A percentile compares a stretch with the other conserved stretches of the same genome.
These are phyloP conservation scores for Ilex aquifolium DNA, from an alignment of 257 asterid species.

Conservation along the genomic window DNA sequence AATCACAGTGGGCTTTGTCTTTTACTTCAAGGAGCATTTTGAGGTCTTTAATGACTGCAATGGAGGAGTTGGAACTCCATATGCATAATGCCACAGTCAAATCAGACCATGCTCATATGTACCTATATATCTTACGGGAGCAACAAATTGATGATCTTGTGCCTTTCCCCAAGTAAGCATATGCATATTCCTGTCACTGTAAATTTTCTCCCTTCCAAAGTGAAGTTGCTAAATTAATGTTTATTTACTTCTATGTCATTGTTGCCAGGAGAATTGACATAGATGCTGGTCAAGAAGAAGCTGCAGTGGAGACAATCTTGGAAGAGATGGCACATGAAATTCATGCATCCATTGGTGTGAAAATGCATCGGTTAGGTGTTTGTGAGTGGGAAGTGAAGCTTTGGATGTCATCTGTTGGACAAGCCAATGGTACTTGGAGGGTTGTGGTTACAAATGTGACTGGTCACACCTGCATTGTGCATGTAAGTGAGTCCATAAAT, in stretches of 20 bases:
- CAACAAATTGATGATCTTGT: slow-evolving; percentile 81
- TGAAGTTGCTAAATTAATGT: background rate
- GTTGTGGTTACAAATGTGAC: slow-evolving; percentile 81
- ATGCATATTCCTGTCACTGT: slow-evolving; percentile 4
- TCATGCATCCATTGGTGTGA: slow-evolving; percentile 72
- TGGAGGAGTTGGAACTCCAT: slow-evolving; percentile 97
- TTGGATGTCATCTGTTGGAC: slow-evolving; percentile 86
- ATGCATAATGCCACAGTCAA: slow-evolving; percentile 74
- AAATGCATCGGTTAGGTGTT: slow-evolving; percentile 91
- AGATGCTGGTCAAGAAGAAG: slow-evolving; percentile 51
- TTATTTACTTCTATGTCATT: slow-evolving; percentile 7
- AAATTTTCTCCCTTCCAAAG: background rate
- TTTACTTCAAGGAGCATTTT: slow-evolving; percentile 91
- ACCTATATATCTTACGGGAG: slow-evolving; percentile 74
- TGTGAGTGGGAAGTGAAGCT: slow-evolving; percentile 96
- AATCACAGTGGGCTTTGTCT: slow-evolving; percentile 56
- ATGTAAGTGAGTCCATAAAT: slow-evolving; percentile 42
- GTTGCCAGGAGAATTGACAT: slow-evolving; percentile 56
- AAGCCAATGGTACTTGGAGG: slow-evolving; percentile 97
- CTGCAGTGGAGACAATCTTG: slow-evolving; percentile 58
- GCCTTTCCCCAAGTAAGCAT: slow-evolving; percentile 71
- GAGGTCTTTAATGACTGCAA: slow-evolving; percentile 81
- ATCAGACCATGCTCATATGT: slow-evolving; percentile 96
- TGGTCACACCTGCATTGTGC: slow-evolving; percentile 91
- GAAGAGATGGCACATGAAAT: slow-evolving; percentile 66